phyloP scores from a whole-genome alignment of 257 asterid genomes.

The Echites panduratus region DNA sequence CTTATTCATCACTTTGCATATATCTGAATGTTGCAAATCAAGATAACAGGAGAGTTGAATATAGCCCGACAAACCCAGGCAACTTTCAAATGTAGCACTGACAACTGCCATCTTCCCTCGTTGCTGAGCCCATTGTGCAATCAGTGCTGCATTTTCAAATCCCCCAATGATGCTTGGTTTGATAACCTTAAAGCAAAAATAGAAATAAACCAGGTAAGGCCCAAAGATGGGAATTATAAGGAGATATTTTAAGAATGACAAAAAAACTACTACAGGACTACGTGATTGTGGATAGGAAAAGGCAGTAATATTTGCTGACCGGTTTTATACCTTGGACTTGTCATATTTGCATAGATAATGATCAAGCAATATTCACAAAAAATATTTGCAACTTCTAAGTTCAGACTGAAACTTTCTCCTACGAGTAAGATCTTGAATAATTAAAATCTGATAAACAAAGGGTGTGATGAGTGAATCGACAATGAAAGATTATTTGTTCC shows the following conservation, averaged over 20 bases:
- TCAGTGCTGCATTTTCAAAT: constrained; percentile 70
- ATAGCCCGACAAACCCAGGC: constrained; percentile 74
- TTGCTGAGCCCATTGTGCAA: constrained; percentile 94
- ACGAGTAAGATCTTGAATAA: not conserved
- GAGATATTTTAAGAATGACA: not conserved
- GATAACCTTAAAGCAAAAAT: constrained; percentile 55
- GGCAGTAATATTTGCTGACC: not conserved
- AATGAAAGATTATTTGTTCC: not conserved
- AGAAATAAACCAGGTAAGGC: constrained; percentile 9
- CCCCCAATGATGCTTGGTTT: constrained; percentile 94
- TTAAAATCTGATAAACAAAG: not conserved
- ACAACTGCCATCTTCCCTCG: constrained; percentile 70
- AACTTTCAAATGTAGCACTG: constrained; percentile 88
- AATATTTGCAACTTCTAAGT: no score
- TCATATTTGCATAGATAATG: not conserved
- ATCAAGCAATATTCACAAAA: not conserved
- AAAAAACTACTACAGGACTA: no score
- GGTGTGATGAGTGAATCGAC: not conserved
- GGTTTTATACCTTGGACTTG: not conserved
- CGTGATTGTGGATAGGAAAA: not conserved
- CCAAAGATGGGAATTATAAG: not conserved
- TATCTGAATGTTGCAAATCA: constrained; percentile 65
- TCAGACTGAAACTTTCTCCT: not conserved
- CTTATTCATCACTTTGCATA: constrained; percentile 37
- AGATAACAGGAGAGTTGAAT: constrained; percentile 66